Evolutionary conservation across 2,329 filamentous ascomycete genomes (phyloP), one percentile per base, ranked within the genome.

Genomic region (Epichloe sp.): DNA sequence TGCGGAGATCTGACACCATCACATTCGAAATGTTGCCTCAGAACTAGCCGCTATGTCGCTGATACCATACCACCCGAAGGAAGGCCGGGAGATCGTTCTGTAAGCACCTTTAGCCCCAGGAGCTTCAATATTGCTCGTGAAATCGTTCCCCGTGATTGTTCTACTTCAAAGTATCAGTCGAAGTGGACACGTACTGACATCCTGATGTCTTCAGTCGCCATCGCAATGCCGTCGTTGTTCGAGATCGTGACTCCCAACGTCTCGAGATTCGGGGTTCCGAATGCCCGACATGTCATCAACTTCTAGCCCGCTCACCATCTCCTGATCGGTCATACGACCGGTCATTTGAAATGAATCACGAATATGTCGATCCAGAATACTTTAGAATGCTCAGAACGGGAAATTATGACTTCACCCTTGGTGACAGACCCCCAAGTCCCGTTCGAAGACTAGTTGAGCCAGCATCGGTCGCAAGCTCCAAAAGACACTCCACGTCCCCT

Each of bases 241-340:
- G 87, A 62, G 91, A 98, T 69, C 86, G 83, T 45, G 76, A 81
- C 34, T 95, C 90, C 6, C 85, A 84, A 56, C 86, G 90, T 59
- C 80, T 98, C 56, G 88, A 88, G 59, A 85, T 96, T 48, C 84
- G 86, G 54, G 82, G 75, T 54, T 79, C 80, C 53, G 82, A 90
- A 62, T 98, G 94, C 63, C 93, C 94, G n/a, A 88, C 88, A 61
- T 96, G 91, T 65, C 87, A 89, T 64, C 85, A 86, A 49, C 81
- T 88, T 17, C 77, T 82, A 66, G 65, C 75, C 56, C 62, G 63
- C 21, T 52, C 65, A 64, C 40, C 65, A 63, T 37, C 78, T 41
- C 67, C 75, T 49, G 75, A 79, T 21, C 68, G 71, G 35, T 65
- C 71, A 54, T 79, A 71, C 62, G 77, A 77, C 50, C 60, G 59